Evolutionary conservation across 805 yeast genomes (phyloP), one percentile per base, ranked within the genome.

Genomic region (Zygoascus ofunaensis): DNA sequence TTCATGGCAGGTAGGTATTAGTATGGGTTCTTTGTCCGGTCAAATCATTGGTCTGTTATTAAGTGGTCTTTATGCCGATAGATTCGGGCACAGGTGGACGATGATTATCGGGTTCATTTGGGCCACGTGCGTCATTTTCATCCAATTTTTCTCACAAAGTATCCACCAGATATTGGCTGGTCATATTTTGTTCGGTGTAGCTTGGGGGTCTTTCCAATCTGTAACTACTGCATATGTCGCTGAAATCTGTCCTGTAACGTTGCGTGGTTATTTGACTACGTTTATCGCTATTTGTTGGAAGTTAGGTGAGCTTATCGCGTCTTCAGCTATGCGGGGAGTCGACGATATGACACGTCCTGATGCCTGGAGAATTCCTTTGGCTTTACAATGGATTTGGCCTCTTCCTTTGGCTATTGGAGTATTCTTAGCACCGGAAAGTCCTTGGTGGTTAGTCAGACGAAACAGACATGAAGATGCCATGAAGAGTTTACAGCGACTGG

Each of bases 391-490:
- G 53, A 30, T 45, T n/a, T 49, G 51, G 51, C 49, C 49, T 4
- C 18, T 45, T 24, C 55, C 49, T 21, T 43, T 51, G 33, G 38
- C 41, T 34, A 34, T 49, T 28, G 39, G 38, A 15, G 48, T 70
- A 73, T 14, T 79, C 78, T 33, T 71, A 34, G 82, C 81, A 10
- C 62, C 62, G 5, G 81, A 76, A 45, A 72, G 77, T 7, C 82
- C 82, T 23, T 71, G 76, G 71, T 76, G 76, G 74, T 58, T 74
- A 37, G 68, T 71, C 3, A 65, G 68, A 44, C 64, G 65, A 48
- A 70, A 69, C 2, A 60, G 58, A 45, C 37, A 55, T 17, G 63
- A 61, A 0, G 69, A 71, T 10, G 82, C 82, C 5, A 65, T 62
- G 57, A 40, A 58, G 39, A 18, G 26, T n/a, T 30, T 40, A 4